A percentile compares a stretch with the other conserved stretches of the same genome.
Conservation (phyloP, 2,329 filamentous ascomycete species). For the Phialophora macrospora region DNA sequence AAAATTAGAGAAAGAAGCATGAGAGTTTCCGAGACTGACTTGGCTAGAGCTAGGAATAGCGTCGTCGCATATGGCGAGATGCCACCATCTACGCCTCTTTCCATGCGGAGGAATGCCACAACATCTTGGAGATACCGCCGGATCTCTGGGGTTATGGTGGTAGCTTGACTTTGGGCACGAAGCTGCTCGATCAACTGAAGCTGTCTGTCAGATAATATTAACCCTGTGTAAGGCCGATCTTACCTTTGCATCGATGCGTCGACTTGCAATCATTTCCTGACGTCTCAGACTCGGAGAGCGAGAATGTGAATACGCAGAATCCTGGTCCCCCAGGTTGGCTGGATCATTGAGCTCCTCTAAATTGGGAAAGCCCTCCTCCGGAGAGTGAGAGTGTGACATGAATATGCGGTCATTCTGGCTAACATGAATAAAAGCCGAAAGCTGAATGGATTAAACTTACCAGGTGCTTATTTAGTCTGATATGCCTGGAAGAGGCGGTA, state of each 20-base stretch:
- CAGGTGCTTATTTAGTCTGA: constrained; percentile 49
- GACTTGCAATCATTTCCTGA: constrained; percentile 14
- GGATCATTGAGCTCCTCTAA: constrained; percentile 65
- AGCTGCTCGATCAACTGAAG: constrained; percentile 60
- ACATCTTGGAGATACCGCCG: constrained; percentile 86
- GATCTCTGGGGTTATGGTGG: constrained; percentile 75
- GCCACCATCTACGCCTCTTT: constrained; percentile 79
- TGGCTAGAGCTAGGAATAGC: constrained; percentile 72
- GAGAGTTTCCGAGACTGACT: constrained; percentile 47
- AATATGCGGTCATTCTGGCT: constrained; percentile 77
- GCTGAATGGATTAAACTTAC: constrained; percentile 39
- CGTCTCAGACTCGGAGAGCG: constrained; percentile 19
- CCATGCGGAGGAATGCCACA: constrained; percentile 81
- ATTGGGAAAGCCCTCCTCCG: constrained; percentile 73
- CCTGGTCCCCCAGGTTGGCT: constrained; percentile 17
- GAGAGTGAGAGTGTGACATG: constrained; percentile 82
- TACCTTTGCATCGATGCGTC: constrained; percentile 41
- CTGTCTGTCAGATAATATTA: background rate
- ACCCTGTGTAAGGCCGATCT: background rate
- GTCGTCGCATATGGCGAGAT: constrained; percentile 78
- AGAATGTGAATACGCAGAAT: constrained; percentile 27
- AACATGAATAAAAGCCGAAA: constrained; percentile 19
- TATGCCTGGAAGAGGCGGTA: constrained; percentile 43
- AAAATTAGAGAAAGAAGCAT: constrained; percentile 1
- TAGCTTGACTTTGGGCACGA: constrained; percentile 61